Conservation (phyloP, 2,329 filamentous ascomycete genomes). For the Neopestalotiopsis sp. region DNA sequence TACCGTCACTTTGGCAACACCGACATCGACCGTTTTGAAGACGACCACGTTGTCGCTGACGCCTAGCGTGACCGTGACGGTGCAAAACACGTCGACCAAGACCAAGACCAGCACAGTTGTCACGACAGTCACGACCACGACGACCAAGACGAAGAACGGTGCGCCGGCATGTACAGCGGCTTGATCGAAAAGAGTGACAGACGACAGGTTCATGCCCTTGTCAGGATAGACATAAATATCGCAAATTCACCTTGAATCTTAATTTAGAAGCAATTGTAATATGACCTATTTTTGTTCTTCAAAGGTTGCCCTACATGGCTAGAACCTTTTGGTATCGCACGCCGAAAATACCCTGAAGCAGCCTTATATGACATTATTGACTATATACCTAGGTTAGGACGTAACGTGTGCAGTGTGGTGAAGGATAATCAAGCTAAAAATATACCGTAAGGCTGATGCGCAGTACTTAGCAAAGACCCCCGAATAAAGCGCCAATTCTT, state of each 20-base stretch:
- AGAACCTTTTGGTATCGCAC: not conserved
- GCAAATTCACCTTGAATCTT: not conserved
- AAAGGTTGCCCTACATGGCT: not conserved
- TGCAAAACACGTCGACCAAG: slow-evolving; percentile 16
- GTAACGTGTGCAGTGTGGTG: not conserved
- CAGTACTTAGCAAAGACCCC: no score
- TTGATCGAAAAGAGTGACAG: not conserved
- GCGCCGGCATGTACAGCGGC: slow-evolving; percentile 8
- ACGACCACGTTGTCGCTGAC: slow-evolving; percentile 10
- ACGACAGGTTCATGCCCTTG: not conserved
- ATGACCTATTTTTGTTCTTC: not conserved
- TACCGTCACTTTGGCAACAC: slow-evolving; percentile 6
- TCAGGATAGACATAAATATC: not conserved
- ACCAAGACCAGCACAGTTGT: slow-evolving; percentile 27
- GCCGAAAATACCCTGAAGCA: not conserved
- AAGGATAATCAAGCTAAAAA: no score
- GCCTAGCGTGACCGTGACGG: slow-evolving; percentile 13
- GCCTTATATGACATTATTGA: not conserved
- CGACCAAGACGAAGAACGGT: slow-evolving; percentile 19
- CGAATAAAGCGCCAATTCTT: no score
- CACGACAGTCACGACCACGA: slow-evolving; percentile 19
- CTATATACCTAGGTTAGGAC: not conserved
- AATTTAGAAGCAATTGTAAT: not conserved
- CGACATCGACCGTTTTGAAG: slow-evolving; percentile 14
- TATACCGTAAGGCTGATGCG: no score